Base-by-base conservation (phyloP, 148 eudicot genomes). In the Suaeda aralocaspica region DNA sequence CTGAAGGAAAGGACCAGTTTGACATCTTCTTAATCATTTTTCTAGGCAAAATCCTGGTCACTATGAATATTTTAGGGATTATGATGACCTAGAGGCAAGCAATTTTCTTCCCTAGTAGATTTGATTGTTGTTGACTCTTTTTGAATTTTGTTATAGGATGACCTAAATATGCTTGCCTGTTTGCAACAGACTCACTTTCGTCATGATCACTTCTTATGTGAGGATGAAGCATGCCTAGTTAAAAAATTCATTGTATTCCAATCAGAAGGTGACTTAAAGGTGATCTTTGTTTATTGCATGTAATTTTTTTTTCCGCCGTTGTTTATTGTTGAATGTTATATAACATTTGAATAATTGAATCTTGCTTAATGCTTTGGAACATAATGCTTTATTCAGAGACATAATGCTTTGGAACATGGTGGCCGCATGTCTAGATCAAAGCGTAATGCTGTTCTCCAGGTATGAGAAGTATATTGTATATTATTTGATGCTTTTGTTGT, bases 391-490 rank as follows among this genome's bases (percentile, higher is more conserved):
- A 70, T 77, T 68, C 84, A 94, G 99, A 87, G 91, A 76, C 99
- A 94, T 72, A 94, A 86, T 84, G 82, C 97, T 70, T 39, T 83
- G 79, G 97, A 94, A 74, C 99, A 94, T 82, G 99, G 99, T 30
- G 99, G 99, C 36, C 90, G 81, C 69, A 89, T 94, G 97, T 94
- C 99, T 55, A 90, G 99, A 66, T 89, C 97, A 19, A 67, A 91
- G 82, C 92, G 99, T 46, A 91, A 79, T 78, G 88, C 96, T 79
- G 99, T 81, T 65, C 96, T 94, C 50, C 96, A 90, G 92, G 98
- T 73, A 80, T 28, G 68, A 39, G 22, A 21, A 34, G 24, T n/a
- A 36, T 36, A 61, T 69, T 36, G 26, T 49, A 13, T 46, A 3
- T 39, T 29, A 22, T 18, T 1, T 22, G 44, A 63, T 16, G 25